Conservation (phyloP, 768 basidiomycete genomes). For the Pholiota molesta region DNA sequence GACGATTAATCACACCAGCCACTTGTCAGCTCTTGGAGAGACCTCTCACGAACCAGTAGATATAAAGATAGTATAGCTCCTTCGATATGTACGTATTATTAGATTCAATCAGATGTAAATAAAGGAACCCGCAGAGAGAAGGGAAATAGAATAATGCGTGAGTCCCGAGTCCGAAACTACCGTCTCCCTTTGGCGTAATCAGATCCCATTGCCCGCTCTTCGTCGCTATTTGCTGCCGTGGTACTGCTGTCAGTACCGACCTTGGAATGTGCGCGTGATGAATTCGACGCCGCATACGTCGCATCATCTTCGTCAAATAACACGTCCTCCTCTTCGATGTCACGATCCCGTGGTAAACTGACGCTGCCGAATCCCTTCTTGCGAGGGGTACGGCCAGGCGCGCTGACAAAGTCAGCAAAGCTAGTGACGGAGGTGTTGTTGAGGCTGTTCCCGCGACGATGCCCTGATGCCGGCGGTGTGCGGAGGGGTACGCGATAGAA, state of each 20-base stretch:
- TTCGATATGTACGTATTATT: slow-evolving; percentile 22
- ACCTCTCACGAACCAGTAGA: background rate
- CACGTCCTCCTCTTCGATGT: slow-evolving; percentile 52
- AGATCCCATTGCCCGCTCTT: slow-evolving; percentile 33
- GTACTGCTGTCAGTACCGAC: slow-evolving; percentile 46
- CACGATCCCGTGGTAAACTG: slow-evolving; percentile 32
- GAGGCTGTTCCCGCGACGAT: slow-evolving; percentile 32
- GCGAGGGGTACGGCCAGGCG: slow-evolving; percentile 43
- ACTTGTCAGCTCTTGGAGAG: background rate
- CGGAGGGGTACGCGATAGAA: slow-evolving; percentile 70
- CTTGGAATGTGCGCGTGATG: slow-evolving; percentile 45
- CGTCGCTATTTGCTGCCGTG: slow-evolving; percentile 37
- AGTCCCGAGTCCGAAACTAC: slow-evolving; percentile 2
- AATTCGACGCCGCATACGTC: slow-evolving; percentile 44
- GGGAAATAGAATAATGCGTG: background rate
- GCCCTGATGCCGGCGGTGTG: slow-evolving; percentile 40
- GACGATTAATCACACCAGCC: background rate
- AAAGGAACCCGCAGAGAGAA: background rate
- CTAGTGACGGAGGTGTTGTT: slow-evolving; percentile 47
- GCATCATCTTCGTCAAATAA: slow-evolving; percentile 66
- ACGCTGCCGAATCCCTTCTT: slow-evolving; percentile 29
- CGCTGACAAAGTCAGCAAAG: slow-evolving; percentile 67
- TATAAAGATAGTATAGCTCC: slow-evolving; percentile 9
- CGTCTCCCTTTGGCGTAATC: slow-evolving; percentile 16
- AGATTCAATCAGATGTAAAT: slow-evolving; percentile 22